These are phyloP conservation scores for Plantago lanceolata DNA, from an alignment of 305 asterid species.

Conservation along the genomic window DNA sequence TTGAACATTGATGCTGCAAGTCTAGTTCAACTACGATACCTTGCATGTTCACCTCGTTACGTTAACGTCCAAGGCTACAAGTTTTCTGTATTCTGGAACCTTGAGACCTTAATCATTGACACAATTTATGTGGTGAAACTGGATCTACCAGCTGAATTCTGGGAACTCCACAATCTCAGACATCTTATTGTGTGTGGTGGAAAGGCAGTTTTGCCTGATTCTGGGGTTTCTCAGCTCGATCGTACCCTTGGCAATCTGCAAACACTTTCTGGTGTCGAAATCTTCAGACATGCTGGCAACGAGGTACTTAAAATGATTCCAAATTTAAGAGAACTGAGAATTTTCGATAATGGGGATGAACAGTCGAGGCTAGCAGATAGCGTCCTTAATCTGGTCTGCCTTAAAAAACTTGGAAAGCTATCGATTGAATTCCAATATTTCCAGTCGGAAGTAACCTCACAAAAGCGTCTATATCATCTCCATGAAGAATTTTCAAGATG, in stretches of 20 bases:
- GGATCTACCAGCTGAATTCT: slow-evolving; percentile 11
- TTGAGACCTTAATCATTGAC: slow-evolving; percentile 20
- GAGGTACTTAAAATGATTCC: slow-evolving; percentile 2
- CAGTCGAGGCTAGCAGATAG: background rate
- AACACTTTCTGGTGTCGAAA: background rate
- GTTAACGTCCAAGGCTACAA: no score
- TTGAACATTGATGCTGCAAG: background rate
- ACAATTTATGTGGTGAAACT: background rate
- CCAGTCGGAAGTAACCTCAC: background rate
- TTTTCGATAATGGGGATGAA: background rate
- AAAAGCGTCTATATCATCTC: no score
- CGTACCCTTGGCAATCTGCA: background rate
- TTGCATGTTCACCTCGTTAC: slow-evolving; percentile 2
- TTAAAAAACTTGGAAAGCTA: slow-evolving; percentile 8
- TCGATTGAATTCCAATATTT: background rate
- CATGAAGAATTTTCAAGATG: background rate
- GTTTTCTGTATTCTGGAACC: slow-evolving; percentile 6
- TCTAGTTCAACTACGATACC: slow-evolving; percentile 21
- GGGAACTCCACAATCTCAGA: slow-evolving; percentile 10
- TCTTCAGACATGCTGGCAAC: background rate
- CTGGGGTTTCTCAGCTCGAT: background rate
- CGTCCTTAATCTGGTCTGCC: slow-evolving; percentile 1
- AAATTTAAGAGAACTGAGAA: slow-evolving; percentile 9
- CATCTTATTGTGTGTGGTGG: background rate
- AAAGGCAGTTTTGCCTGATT: background rate